Base-by-base conservation (phyloP, 306 rosid species). In the Hippophae tibetana region DNA sequence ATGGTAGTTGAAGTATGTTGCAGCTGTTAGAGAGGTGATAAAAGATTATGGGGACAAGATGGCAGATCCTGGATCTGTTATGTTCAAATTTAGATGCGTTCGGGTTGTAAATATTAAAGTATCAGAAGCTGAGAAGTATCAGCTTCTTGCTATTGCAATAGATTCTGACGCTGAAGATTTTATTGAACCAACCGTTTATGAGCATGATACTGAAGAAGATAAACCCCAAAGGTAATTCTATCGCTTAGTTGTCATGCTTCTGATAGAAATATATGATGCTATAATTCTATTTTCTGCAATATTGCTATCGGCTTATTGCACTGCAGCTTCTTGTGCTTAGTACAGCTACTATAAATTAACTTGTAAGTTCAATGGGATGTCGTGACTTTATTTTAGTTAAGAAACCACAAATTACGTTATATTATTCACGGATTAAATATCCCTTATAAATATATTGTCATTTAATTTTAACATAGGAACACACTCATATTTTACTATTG, bases 81-180 rank as follows among this genome's bases (percentile, higher is more conserved):
- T 70, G 70, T 90, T 90, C 72, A 90, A 90, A 72, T 87, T 90
- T 78, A 79, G 72, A 76, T 89, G 89, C 61, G 96, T 54, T 64
- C 84, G 92, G 62, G 87, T 83, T 38, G 95, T 76, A 64, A 85
- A 81, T 71, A 67, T 87, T 57, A 90, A 87, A 69, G 81, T 66
- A 68, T 63, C 80, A n/a, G 78, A 79, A 63, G 83, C 69, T 56
- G 95, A 85, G 72, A 87, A 90, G 76, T 95, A 90, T 69, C 89
- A 78, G 54, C 89, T 90, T 47, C 87, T 90, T 71, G 43, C 18
- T 9, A 72, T 85, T 69, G 89, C 98, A 63, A 66, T 87, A 67
- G 95, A 85, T 69, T 81, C 89, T 48, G 96, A 95, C 48, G 96
- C 96, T 25, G 96, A 87, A 77, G 98, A 90, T 77, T 86, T 90